phyloP scores from a whole-genome alignment of 202 grass and related monocot genomes.

The Setaria italica region DNA sequence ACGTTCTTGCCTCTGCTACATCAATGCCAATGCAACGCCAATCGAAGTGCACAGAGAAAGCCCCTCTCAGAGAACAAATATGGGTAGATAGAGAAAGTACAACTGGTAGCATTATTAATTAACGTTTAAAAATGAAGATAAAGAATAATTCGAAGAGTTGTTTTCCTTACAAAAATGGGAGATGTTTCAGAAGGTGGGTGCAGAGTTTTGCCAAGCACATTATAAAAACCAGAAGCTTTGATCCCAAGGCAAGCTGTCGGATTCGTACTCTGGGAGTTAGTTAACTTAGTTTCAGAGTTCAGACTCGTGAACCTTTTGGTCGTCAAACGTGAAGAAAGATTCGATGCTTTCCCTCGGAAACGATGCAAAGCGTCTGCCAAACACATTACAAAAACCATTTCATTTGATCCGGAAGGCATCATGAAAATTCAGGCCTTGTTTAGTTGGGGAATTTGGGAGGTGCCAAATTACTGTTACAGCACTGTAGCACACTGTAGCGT shows the following conservation, averaged over 20 bases:
- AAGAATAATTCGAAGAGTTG: constrained; percentile 45
- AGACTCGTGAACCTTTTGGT: constrained; percentile 42
- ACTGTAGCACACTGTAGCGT: too few relatives aligned
- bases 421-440: too few relatives aligned
- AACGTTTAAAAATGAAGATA: constrained; percentile 5
- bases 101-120: not conserved
- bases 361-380: constrained; percentile 45
- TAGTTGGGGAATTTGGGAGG: too few relatives aligned
- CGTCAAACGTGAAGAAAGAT: constrained; percentile 49
- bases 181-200: constrained; percentile 31
- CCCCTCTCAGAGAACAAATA: too few relatives aligned
- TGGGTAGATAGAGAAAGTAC: not conserved
- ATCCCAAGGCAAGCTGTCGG: constrained; percentile 24
- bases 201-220: constrained; percentile 26
- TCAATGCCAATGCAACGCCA: constrained; percentile 2
- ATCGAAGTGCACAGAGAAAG: not conserved
- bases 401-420: constrained; percentile 13
- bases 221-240: constrained; percentile 1
- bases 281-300: constrained; percentile 8
- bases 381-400: constrained; percentile 42
- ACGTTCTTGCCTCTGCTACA: constrained; percentile 31
- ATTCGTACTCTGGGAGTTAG: constrained; percentile 6
- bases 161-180: not conserved
- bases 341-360: not conserved
- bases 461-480: too few relatives aligned